Evolutionary conservation across 2,329 filamentous ascomycete species (phyloP).

Genomic region (Elsinoe fawcettii): DNA sequence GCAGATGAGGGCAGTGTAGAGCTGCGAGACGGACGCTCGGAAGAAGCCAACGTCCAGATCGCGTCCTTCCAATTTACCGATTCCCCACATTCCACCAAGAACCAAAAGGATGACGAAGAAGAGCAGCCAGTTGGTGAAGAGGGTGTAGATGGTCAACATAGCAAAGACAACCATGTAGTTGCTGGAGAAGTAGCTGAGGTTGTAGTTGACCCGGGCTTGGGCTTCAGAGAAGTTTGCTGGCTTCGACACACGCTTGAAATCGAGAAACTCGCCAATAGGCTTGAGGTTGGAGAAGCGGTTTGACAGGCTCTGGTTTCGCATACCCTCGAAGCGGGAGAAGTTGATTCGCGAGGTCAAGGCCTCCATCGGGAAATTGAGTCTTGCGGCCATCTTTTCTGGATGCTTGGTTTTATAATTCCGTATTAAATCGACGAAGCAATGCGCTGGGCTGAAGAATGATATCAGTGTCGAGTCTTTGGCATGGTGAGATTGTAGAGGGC

Average conservation of each 20-base stretch:
- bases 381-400: conserved; percentile 55
- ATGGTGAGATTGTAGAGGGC: neutral
- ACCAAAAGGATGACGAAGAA: conserved; percentile 91
- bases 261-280: conserved; percentile 86
- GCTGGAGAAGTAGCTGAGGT: conserved; percentile 92
- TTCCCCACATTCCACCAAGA: conserved; percentile 77
- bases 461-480: neutral
- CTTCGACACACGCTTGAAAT: conserved; percentile 92
- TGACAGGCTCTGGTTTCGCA: conserved; percentile 70
- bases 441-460: neutral
- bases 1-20: conserved; percentile 82
- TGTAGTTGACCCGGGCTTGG: conserved; percentile 93
- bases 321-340: conserved; percentile 76
- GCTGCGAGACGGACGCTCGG: conserved; percentile 79
- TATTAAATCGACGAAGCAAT: neutral
- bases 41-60: conserved; percentile 81
- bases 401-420: neutral
- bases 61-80: conserved; percentile 79
- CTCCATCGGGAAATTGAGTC: conserved; percentile 89
- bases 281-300: conserved; percentile 87
- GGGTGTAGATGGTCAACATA: conserved; percentile 91
- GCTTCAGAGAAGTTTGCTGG: conserved; percentile 83
- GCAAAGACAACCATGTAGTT: conserved; percentile 93
- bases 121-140: conserved; percentile 78
- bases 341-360: conserved; percentile 85